Evolutionary conservation across 768 basidiomycete genomes (phyloP).

Genomic region (Clitopilus hobsonii): DNA sequence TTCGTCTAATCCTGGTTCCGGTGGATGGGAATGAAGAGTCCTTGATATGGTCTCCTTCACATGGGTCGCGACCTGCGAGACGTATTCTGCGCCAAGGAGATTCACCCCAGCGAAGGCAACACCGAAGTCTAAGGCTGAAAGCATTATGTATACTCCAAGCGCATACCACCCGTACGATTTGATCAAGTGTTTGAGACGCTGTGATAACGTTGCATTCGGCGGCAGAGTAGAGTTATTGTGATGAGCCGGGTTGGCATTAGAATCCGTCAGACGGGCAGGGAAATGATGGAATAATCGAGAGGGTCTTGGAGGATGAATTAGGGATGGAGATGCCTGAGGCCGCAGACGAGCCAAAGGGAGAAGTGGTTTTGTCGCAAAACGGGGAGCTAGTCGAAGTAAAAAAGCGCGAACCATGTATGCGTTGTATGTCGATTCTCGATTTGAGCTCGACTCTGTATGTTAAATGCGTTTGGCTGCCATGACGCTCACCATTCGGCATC

Average conservation of each 20-base stretch:
- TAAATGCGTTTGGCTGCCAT: no score
- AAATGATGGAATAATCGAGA: constrained; percentile 49
- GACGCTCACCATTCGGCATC: not conserved
- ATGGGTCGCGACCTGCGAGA: constrained; percentile 59
- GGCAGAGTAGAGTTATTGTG: constrained; percentile 27
- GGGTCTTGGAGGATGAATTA: constrained; percentile 20
- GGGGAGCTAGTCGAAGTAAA: constrained; percentile 38
- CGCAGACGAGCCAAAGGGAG: constrained; percentile 39
- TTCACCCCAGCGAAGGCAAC: constrained; percentile 83
- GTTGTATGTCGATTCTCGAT: not conserved
- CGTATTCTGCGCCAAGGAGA: constrained; percentile 86
- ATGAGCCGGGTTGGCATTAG: not conserved
- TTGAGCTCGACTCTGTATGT: no score
- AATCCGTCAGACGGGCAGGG: constrained; percentile 33
- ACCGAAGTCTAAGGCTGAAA: constrained; percentile 76
- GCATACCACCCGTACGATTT: constrained; percentile 97
- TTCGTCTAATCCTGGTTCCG: constrained; percentile 67
- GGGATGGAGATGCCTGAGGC: constrained; percentile 19
- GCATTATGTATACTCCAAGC: constrained; percentile 77
- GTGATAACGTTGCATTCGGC: constrained; percentile 53
- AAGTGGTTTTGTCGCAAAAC: constrained; percentile 43
- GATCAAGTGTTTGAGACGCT: constrained; percentile 76
- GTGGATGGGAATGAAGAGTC: constrained; percentile 46
- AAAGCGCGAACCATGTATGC: constrained; percentile 30
- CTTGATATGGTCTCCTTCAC: constrained; percentile 45